Conservation (phyloP, 2,329 filamentous ascomycete genomes). For the Aureobasidium mangrovei region DNA sequence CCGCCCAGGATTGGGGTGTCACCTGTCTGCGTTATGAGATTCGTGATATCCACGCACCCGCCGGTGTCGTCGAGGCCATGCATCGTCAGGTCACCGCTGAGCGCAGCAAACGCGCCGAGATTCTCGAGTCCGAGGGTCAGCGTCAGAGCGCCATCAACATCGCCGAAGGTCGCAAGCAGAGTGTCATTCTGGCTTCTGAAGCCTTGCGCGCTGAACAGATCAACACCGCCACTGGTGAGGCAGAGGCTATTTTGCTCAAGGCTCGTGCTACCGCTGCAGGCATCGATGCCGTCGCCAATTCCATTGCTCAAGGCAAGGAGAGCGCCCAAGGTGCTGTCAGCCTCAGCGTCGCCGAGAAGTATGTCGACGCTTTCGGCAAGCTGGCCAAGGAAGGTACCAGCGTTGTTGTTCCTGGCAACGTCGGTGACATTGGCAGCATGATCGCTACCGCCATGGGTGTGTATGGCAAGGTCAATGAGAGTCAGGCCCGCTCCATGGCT, state of each 20-base stretch:
- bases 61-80: conserved; percentile 92
- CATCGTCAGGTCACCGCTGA: conserved; percentile 96
- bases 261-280: conserved; percentile 78
- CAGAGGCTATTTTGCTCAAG: conserved; percentile 82
- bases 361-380: conserved; percentile 88
- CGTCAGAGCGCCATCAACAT: conserved; percentile 98
- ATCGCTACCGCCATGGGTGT: conserved; percentile 93
- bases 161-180: conserved; percentile 94
- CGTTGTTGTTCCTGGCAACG: conserved; percentile 91
- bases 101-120: conserved; percentile 94
- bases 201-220: conserved; percentile 84
- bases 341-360: conserved; percentile 89
- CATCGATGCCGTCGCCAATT: conserved; percentile 72
- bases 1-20: conserved; percentile 92
- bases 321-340: conserved; percentile 77
- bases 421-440: conserved; percentile 93
- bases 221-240: conserved; percentile 86
- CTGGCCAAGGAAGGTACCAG: conserved; percentile 92
- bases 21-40: conserved; percentile 97
- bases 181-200: conserved; percentile 90
- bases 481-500: conserved; percentile 61
- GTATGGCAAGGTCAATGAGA: conserved; percentile 83
- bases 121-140: conserved; percentile 93
- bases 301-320: conserved; percentile 61
- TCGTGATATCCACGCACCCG: conserved; percentile 92